These are phyloP conservation scores for Marsdenia floribunda DNA, from an alignment of 257 asterid species.

Conservation along the genomic window DNA sequence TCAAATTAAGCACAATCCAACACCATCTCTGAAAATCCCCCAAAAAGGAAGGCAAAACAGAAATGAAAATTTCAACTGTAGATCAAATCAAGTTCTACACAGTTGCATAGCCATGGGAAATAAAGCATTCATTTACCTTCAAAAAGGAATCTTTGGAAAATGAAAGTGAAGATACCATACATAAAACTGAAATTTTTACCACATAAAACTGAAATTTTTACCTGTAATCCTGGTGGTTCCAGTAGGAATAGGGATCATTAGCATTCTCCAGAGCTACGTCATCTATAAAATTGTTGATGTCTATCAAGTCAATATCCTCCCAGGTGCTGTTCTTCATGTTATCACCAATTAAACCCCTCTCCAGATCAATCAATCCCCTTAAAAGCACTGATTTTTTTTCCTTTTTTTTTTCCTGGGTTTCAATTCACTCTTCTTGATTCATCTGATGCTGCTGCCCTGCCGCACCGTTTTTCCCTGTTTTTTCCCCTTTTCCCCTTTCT, in stretches of 20 bases:
- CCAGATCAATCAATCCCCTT: constrained; percentile 8
- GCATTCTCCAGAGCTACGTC: constrained; percentile 14
- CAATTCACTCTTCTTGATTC: constrained; percentile 10
- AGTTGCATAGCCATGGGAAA: not conserved
- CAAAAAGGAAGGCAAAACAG: not conserved
- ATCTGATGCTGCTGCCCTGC: not conserved
- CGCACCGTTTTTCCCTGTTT: too few relatives aligned
- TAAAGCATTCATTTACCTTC: not conserved
- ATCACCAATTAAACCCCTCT: not conserved
- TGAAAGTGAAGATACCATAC: not conserved
- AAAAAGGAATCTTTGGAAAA: not conserved
- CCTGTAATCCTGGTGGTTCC: constrained; percentile 17
- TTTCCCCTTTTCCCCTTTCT: not conserved
- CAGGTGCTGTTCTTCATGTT: constrained; percentile 12
- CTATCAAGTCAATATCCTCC: constrained; percentile 21
- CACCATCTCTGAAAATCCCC: not conserved
- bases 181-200: constrained; percentile 5
- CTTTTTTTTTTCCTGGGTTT: not conserved
- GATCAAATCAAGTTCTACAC: not conserved
- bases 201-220: not conserved
- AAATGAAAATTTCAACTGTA: not conserved
- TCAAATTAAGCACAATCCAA: not conserved
- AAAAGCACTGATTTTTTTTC: not conserved
- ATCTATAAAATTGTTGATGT: constrained; percentile 19
- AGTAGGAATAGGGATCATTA: constrained; percentile 16